Evolutionary conservation across 495 filamentous ascomycete genomes (phyloP).

Genomic region (Hypoxylon fragiforme): DNA sequence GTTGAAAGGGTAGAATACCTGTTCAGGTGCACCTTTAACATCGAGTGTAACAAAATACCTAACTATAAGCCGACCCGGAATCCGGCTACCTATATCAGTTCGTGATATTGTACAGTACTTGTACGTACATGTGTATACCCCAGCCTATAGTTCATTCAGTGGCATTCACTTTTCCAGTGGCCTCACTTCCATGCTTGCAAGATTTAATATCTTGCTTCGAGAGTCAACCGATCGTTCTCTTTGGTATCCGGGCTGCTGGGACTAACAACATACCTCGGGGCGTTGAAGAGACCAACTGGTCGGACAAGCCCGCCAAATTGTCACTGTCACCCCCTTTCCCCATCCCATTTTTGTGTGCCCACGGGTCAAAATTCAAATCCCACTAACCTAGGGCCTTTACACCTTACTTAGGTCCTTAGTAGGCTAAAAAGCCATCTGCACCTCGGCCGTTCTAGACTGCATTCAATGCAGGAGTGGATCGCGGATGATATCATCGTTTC

Average conservation of each 20-base stretch:
- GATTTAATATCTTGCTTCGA: constrained; percentile 2
- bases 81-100: too few relatives aligned
- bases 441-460: constrained; percentile 24
- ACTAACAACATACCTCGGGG: constrained; percentile 5
- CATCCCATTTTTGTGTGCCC: constrained; percentile 7
- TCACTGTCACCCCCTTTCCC: constrained; percentile 3
- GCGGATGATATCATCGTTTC: constrained; percentile 36
- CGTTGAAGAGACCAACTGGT: constrained; percentile 7
- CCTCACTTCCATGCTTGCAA: neutral
- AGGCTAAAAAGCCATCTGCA: constrained; percentile 19
- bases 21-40: neutral
- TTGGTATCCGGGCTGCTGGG: constrained; percentile 7
- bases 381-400: too few relatives aligned
- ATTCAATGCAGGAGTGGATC: constrained; percentile 27
- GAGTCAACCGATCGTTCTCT: constrained; percentile 7
- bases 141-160: constrained; percentile 1
- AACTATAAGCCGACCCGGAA: constrained; percentile 9
- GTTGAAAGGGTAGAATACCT: constrained; percentile 1
- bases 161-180: neutral
- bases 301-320: constrained; percentile 9
- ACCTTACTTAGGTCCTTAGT: neutral
- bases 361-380: constrained; percentile 19
- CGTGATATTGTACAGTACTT: too few relatives aligned
- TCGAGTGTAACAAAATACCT: too few relatives aligned
- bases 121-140: constrained; percentile 10